Evolutionary conservation across 2,329 filamentous ascomycete genomes (phyloP).

Genomic region (Fusarium globosum): DNA sequence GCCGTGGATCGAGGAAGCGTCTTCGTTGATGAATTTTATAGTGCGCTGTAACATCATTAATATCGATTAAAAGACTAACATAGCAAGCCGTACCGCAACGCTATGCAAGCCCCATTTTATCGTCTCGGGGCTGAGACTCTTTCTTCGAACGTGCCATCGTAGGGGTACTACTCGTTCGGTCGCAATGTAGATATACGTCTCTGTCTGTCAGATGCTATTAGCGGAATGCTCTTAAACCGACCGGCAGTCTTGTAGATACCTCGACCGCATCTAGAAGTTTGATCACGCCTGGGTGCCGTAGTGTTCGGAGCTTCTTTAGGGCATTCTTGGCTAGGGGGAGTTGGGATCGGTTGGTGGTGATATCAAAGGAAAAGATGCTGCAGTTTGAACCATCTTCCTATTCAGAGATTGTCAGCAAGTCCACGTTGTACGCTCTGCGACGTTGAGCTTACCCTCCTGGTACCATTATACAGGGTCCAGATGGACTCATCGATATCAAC

Average conservation of each 20-base stretch:
- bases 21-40: constrained; percentile 94
- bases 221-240: constrained; percentile 9
- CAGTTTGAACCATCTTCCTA: constrained; percentile 95
- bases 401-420: not conserved
- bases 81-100: constrained; percentile 71
- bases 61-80: not conserved
- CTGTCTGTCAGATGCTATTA: constrained; percentile 70
- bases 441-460: constrained; percentile 74
- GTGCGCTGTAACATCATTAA: constrained; percentile 72
- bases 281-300: constrained; percentile 94
- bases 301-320: constrained; percentile 89
- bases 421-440: not conserved
- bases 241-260: constrained; percentile 58
- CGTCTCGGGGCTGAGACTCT: constrained; percentile 89
- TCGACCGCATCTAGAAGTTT: constrained; percentile 95
- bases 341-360: constrained; percentile 80
- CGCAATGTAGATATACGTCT: constrained; percentile 94
- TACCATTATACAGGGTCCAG: constrained; percentile 96
- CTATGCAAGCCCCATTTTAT: constrained; percentile 95
- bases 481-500: constrained; percentile 94
- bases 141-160: constrained; percentile 89
- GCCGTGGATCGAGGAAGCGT: constrained; percentile 91
- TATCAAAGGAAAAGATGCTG: constrained; percentile 97
- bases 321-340: constrained; percentile 93
- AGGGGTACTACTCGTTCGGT: constrained; percentile 90